Evolutionary conservation across 2,329 filamentous ascomycete species (phyloP).

Genomic region (Torrubiella hemipterigena): DNA sequence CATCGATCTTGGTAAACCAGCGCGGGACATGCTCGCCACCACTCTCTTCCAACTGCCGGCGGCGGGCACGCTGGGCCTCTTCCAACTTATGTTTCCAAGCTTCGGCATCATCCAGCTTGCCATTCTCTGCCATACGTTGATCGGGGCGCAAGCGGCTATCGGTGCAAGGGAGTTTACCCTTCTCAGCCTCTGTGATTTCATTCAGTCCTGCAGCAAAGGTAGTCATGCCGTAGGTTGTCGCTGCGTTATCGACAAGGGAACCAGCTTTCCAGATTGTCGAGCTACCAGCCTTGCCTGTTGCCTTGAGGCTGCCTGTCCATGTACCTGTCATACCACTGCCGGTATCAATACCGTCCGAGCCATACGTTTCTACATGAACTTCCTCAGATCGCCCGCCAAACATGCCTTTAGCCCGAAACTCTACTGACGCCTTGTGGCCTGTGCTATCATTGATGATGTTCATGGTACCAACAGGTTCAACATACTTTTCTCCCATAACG

Average conservation of each 20-base stretch:
- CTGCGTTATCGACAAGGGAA: constrained; percentile 63
- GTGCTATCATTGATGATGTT: constrained; percentile 72
- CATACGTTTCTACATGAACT: constrained; percentile 63
- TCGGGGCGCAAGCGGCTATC: constrained; percentile 79
- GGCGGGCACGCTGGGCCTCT: constrained; percentile 66
- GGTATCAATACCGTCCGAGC: constrained; percentile 51
- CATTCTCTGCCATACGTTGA: constrained; percentile 72
- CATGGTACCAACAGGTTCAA: constrained; percentile 90
- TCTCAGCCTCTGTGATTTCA: constrained; percentile 72
- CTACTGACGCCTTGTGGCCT: constrained; percentile 71
- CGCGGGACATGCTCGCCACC: constrained; percentile 62
- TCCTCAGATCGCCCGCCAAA: constrained; percentile 93
- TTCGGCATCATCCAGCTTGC: constrained; percentile 75
- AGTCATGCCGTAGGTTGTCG: constrained; percentile 78
- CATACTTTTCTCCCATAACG: constrained; percentile 95
- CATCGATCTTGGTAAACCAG: constrained; percentile 73
- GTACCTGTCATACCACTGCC: constrained; percentile 64
- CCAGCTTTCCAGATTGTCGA: constrained; percentile 71
- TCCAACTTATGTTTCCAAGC: constrained; percentile 71
- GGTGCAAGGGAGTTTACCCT: constrained; percentile 62
- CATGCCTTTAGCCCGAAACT: constrained; percentile 93
- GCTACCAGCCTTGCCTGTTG: constrained; percentile 49
- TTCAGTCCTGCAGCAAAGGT: constrained; percentile 78
- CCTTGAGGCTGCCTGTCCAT: constrained; percentile 66
- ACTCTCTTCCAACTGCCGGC: constrained; percentile 62